phyloP scores from a whole-genome alignment of 352 stramenopile species.

The Phytophthora hybrid region DNA sequence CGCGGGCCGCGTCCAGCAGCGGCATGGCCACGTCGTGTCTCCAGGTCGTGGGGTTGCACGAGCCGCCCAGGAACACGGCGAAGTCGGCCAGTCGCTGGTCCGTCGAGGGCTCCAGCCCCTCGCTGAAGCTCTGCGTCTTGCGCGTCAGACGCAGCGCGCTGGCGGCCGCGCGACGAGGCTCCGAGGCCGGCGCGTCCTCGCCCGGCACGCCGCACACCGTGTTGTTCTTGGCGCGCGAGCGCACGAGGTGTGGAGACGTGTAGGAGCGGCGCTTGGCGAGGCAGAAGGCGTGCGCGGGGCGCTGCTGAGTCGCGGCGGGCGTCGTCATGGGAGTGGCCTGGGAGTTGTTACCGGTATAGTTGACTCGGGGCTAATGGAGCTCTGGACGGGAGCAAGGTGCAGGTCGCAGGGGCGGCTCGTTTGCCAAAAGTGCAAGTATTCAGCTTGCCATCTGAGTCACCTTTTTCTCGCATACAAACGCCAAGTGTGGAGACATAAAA shows the following conservation, averaged over 20 bases:
- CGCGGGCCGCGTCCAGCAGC: slow-evolving; percentile 63
- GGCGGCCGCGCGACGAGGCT: slow-evolving; percentile 9
- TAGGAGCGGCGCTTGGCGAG: slow-evolving; percentile 62
- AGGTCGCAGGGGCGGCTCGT: not conserved
- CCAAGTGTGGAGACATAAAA: slow-evolving; percentile 13
- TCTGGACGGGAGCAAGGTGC: too few relatives aligned
- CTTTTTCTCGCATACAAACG: slow-evolving; percentile 11
- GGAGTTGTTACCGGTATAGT: too few relatives aligned
- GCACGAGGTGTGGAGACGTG: slow-evolving; percentile 71
- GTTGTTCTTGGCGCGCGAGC: slow-evolving; percentile 34
- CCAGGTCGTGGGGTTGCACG: slow-evolving; percentile 92
- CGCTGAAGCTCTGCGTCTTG: slow-evolving; percentile 66
- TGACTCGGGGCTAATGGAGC: too few relatives aligned
- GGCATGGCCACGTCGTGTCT: slow-evolving; percentile 80
- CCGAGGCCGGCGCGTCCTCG: slow-evolving; percentile 14
- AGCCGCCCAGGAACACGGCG: slow-evolving; percentile 86
- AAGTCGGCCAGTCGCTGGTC: slow-evolving; percentile 48
- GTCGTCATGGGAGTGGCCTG: slow-evolving; percentile 20
- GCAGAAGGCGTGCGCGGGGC: slow-evolving; percentile 53
- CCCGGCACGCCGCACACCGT: slow-evolving; percentile 17
- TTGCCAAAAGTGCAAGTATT: slow-evolving; percentile 8
- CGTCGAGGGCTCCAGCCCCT: slow-evolving; percentile 47
- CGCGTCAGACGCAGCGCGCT: slow-evolving; percentile 32
- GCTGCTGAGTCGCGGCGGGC: slow-evolving; percentile 12
- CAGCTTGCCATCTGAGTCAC: slow-evolving; percentile 13